Base-by-base conservation (phyloP, 805 yeast species). In the Hanseniaspora meyeri region DNA sequence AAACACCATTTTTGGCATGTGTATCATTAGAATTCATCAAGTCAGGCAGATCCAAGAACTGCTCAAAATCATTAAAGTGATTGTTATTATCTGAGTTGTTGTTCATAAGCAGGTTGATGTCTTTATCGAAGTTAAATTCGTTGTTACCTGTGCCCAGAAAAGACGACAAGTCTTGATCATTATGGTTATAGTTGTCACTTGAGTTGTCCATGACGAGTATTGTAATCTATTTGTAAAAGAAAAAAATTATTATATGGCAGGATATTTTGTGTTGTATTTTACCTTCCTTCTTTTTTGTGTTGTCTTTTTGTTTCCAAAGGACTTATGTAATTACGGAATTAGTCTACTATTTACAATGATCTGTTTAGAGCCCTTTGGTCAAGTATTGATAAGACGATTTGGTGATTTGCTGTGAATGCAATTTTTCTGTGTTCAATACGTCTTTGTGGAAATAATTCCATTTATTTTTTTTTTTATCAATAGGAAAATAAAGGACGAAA, bases 21-120 rank as follows among this genome's bases (percentile, higher is more conserved):
- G 19, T 20, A 20, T 19, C 16, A 31, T 50, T 16, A 20, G 12
- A 11, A 9, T 37, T 17, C 38, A 38, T 34, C 9, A 43, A 20
- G n/a, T 45, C 55, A 16, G 49, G 55, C 11, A 51, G 10, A 51
- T 51, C 50, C n/a, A 51, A 19, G 31, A 51, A 43, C 19, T 47
- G 43, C 17, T 51, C 45, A 36, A 51, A 43, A 16, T 45, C 48
- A 16, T 46, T 19, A 9, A 52, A 37, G 17, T 43, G 50, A 16
- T 31, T 45, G 27, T 12, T 43, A 6, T 24, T 38, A 36, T 11
- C 43, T n/a, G 17, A 12, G 20, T 42, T 42, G 19, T 31, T 32
- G 19, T 32, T 37, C 10, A 37, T 52, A 37, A 52, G 45, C 38
- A 52, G 47, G 29, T 52, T 43, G 11, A 52, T 19, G n/a, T 52